phyloP scores from a whole-genome alignment of 192 early-diverging fungal genomes.

The Dispira simplex region DNA sequence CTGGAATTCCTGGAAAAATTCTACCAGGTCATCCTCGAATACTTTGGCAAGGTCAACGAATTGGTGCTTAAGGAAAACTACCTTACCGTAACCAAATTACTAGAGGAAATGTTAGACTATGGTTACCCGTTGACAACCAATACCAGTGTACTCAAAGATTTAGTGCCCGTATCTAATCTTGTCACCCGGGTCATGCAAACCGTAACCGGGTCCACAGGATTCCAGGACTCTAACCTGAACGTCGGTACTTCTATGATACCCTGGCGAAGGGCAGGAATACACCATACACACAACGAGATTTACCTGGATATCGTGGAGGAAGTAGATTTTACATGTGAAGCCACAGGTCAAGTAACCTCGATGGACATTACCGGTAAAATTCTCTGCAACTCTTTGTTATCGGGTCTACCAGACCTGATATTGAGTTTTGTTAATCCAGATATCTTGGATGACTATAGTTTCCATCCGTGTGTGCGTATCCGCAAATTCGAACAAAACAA shows the following conservation, averaged over 20 bases:
- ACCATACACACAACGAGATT: conserved; percentile 85
- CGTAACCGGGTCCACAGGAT: conserved; percentile 31
- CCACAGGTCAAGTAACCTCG: conserved; percentile 49
- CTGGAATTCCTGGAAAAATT: conserved; percentile 76
- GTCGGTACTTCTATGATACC: conserved; percentile 38
- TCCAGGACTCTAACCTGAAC: background rate
- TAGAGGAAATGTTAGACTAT: conserved; percentile 92
- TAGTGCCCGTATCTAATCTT: conserved; percentile 77
- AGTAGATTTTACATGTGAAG: conserved; percentile 69
- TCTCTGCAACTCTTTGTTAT: conserved; percentile 55
- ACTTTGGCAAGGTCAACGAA: conserved; percentile 72
- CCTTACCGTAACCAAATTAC: conserved; percentile 59
- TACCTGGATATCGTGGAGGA: conserved; percentile 88
- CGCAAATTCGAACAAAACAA: conserved; percentile 66
- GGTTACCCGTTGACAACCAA: conserved; percentile 82
- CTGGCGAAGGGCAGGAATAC: conserved; percentile 76
- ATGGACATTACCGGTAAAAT: conserved; percentile 72
- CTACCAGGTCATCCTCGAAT: conserved; percentile 62
- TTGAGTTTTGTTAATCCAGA: conserved; percentile 53
- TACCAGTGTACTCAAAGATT: conserved; percentile 61
- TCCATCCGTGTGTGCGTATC: conserved; percentile 83
- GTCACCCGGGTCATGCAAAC: conserved; percentile 75
- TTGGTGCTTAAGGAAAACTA: conserved; percentile 81
- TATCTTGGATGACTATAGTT: conserved; percentile 62
- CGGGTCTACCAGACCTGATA: conserved; percentile 86